Conservation (phyloP, 1,284 basidiomycete genomes). For the Nidula niveotomentosa region DNA sequence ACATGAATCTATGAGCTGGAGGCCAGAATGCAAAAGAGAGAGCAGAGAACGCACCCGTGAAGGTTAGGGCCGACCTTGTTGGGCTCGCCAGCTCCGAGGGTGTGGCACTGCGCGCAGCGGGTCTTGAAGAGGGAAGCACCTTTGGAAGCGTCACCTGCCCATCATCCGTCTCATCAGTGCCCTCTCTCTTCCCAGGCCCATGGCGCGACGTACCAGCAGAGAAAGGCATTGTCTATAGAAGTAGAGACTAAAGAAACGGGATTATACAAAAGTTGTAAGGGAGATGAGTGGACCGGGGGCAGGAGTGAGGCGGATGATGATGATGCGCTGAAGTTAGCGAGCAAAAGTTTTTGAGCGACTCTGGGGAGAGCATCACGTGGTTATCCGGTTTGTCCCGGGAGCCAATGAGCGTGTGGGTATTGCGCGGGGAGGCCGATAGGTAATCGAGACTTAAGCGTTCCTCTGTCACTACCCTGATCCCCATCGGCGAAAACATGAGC, state of each 20-base stretch:
- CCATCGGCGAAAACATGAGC: too few species aligned
- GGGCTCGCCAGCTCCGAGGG: slow-evolving; percentile 78
- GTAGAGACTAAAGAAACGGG: not conserved
- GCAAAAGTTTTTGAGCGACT: not conserved
- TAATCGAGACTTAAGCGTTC: too few species aligned
- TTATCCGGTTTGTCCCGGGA: not conserved
- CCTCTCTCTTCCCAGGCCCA: not conserved
- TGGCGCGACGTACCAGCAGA: not conserved
- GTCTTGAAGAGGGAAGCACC: slow-evolving; percentile 95
- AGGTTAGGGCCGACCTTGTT: slow-evolving; percentile 87
- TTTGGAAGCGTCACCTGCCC: slow-evolving; percentile 81
- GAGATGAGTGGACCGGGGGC: not conserved
- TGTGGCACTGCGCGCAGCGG: slow-evolving; percentile 98
- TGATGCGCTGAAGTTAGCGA: not conserved
- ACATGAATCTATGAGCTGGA: slow-evolving; percentile 1
- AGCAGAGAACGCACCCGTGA: slow-evolving; percentile 68
- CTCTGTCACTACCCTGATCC: too few species aligned
- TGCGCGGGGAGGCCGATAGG: not conserved
- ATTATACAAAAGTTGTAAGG: not conserved
- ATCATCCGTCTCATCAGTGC: not conserved
- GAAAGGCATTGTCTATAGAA: not conserved
- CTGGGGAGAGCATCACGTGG: not conserved
- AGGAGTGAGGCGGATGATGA: not conserved
- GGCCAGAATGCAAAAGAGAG: not conserved
- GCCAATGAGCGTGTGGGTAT: not conserved